Evolutionary conservation across 257 asterid genomes (phyloP), one percentile per base, ranked within the genome.

Genomic region (Solanum dulcamara): DNA sequence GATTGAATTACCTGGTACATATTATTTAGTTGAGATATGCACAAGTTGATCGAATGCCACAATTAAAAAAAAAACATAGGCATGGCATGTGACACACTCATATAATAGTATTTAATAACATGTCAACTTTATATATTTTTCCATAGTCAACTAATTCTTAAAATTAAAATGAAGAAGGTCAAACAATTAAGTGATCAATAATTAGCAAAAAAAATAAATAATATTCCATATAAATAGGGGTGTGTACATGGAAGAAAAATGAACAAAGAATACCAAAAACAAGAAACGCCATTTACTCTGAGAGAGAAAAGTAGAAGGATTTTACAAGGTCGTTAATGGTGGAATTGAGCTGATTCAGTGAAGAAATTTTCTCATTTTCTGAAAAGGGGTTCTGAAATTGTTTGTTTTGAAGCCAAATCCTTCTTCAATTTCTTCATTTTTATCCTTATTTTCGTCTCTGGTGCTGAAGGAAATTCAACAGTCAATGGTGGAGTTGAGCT

Each of bases 21-120:
- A 0, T 6, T 51, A 6, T 51, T 53, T 53, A 18, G 20, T 7
- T 3, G 1, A 53, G 11, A 0, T 2, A 3, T 11, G 0, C 1
- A 0, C 20, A 53, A 53, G 7, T 0, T 53, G 20, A 0, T 18
- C 4, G 10, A 53, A 20, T 11, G 2, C 0, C 2, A 18, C 26
- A 53, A 53, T 53, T 53, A 18, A 6, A 51, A 51, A 51, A 17
- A 50, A 51, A 18, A 53, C 4, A 53, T 75, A 42, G 59, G 10
- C 38, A 2, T 42, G 59, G 24, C 81, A 42, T 42, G 81, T 75
- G 59, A 75, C 38, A 74, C 20, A 2, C n/a, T 40, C 13, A n/a
- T 35, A 70, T 70, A 70, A 18, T 37, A 22, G 5, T 37, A 37
- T 5, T 70, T 70, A 20, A 35, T 70, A 37, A 70, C 20, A 37